Evolutionary conservation across 306 rosid genomes (phyloP).

Genomic region (Cucurbita ficifolia): DNA sequence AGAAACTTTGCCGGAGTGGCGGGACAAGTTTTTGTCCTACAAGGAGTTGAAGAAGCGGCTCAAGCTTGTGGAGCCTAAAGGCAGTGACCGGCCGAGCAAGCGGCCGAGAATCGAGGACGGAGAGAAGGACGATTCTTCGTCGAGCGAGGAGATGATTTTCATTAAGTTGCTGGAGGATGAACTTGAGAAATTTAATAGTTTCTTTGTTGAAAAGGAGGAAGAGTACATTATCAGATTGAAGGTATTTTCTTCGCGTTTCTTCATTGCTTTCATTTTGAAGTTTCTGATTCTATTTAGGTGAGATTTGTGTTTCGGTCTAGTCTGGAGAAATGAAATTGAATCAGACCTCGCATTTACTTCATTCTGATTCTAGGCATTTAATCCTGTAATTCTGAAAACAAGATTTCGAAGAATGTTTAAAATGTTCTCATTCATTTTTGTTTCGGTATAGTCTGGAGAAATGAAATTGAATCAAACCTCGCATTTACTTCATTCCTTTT

Average conservation of each 20-base stretch:
- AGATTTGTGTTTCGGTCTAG: background rate
- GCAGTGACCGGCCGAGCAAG: slow-evolving; percentile 36
- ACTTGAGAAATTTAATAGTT: slow-evolving; percentile 77
- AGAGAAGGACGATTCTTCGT: slow-evolving; percentile 25
- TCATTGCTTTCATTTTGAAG: background rate
- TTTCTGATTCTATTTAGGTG: background rate
- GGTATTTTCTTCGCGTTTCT: slow-evolving; percentile 19
- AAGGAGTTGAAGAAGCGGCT: slow-evolving; percentile 88
- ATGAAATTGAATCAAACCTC: background rate
- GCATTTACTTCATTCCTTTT: background rate
- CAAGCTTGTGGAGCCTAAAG: slow-evolving; percentile 61
- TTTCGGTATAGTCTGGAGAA: background rate
- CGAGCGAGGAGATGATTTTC: slow-evolving; percentile 66
- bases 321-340: background rate
- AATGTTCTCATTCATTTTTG: background rate
- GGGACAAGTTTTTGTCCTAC: slow-evolving; percentile 83
- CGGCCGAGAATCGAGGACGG: slow-evolving; percentile 22
- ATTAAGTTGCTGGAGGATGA: slow-evolving; percentile 52
- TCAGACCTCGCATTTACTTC: background rate
- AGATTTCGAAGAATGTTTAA: background rate
- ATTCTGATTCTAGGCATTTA: background rate
- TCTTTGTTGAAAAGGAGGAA: slow-evolving; percentile 92
- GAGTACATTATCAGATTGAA: slow-evolving; percentile 83
- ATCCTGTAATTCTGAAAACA: background rate
- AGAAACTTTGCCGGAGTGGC: slow-evolving; percentile 90